Conservation (phyloP, 2,329 filamentous ascomycete genomes). For the Aspergillus sp. region DNA sequence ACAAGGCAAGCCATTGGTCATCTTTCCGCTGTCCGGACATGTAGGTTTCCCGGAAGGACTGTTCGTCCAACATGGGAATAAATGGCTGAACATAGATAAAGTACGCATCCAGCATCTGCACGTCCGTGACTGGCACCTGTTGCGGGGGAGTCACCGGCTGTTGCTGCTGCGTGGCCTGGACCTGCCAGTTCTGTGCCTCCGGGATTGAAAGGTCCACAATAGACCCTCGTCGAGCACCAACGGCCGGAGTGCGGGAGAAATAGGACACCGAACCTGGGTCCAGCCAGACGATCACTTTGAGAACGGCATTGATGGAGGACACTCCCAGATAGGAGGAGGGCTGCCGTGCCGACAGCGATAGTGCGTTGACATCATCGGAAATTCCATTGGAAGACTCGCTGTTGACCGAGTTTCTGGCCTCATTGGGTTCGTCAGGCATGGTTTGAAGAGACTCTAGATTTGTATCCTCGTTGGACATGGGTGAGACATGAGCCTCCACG, state of each 20-base stretch:
- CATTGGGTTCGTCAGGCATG: slow-evolving; percentile 63
- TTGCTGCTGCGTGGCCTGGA: slow-evolving; percentile 13
- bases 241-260: slow-evolving; percentile 43
- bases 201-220: slow-evolving; percentile 19
- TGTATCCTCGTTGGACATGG: slow-evolving; percentile 48
- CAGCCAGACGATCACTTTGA: slow-evolving; percentile 65
- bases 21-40: slow-evolving; percentile 63
- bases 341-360: slow-evolving; percentile 62
- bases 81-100: slow-evolving; percentile 72
- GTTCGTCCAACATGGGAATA: slow-evolving; percentile 71
- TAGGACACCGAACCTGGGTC: slow-evolving; percentile 51
- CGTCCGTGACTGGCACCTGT: slow-evolving; percentile 60
- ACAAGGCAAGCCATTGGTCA: slow-evolving; percentile 67
- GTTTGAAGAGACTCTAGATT: slow-evolving; percentile 65
- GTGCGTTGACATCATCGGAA: slow-evolving; percentile 69
- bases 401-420: slow-evolving; percentile 47
- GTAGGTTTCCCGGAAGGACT: slow-evolving; percentile 65
- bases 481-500: slow-evolving; percentile 40
- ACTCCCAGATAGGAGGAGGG: slow-evolving; percentile 68
- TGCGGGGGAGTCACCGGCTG: slow-evolving; percentile 48
- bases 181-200: slow-evolving; percentile 23
- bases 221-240: slow-evolving; percentile 13
- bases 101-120: slow-evolving; percentile 71
- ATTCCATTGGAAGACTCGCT: slow-evolving; percentile 60
- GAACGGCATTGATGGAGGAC: slow-evolving; percentile 71